Base-by-base conservation (phyloP, 805 yeast species). In the Brettanomyces nanus region DNA sequence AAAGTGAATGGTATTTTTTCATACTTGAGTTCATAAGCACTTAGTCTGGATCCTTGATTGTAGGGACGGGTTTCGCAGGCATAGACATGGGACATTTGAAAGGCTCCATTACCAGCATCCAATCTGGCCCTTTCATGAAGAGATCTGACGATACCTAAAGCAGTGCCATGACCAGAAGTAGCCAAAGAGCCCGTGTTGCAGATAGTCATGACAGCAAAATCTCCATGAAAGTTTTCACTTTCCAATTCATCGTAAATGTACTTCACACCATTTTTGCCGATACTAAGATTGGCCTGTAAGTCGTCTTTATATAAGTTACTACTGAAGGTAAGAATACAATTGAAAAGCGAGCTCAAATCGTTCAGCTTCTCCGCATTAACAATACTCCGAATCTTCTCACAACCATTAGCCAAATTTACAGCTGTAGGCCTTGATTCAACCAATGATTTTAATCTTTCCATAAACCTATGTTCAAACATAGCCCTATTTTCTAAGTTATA, bases 181-280 rank as follows among this genome's bases (percentile, higher is more conserved):
- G 98, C 98, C 42, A 90, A 66, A 0, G 97, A 85, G 0, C 98
- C 98, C 1, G 98, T 90, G 61, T 90, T 90, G 61, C 98, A 90
- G 40, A 92, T 85, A 1, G 97, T 90, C 54, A 92, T 62, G 3
- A 86, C 89, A 1, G 94, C 75, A 54, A 87, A 79, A 4, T 80
- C 80, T 10, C 82, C 85, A 15, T 58, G 53, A 49, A 73, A 77
- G 4, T 66, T 61, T 44, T 77, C 73, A 14, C 58, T 45, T 15
- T 55, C 48, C 45, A 81, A 61, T 19, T 60, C 54, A 1, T 71
- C 55, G 35, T 51, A 45, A 38, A 85, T 77, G 65, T 78, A 85
- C n/a, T 69, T 61, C 19, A 85, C 72, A 7, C 97, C 98, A 54
- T 84, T 74, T 15, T 68, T 73, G 14, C 97, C 97, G 48, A 92